Percentiles rank a stretch among this genome's conserved stretches.
Conservation (phyloP, 208 protist species). For the Naegleria gruberi region DNA sequence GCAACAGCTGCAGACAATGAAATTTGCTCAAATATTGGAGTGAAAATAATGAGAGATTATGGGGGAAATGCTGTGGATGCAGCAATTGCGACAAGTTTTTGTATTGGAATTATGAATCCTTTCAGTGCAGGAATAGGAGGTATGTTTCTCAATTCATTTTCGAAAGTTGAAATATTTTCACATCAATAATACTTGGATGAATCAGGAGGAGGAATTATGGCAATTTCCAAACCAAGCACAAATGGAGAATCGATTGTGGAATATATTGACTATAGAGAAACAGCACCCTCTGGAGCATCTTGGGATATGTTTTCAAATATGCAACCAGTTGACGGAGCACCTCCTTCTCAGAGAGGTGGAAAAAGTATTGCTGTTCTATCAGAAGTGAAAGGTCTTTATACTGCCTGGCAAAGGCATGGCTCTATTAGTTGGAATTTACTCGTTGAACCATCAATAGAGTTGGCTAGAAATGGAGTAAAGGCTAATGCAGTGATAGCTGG, state of each 20-base stretch:
- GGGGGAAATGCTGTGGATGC: slow-evolving; percentile 43
- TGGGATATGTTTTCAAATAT: background rate
- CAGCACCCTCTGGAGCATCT: background rate
- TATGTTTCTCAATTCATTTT: slow-evolving; percentile 29
- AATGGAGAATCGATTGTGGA: background rate
- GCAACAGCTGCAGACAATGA: background rate
- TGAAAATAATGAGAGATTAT: background rate
- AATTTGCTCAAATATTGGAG: background rate
- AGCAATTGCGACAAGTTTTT: slow-evolving; percentile 34
- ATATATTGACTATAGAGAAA: slow-evolving; percentile 11
- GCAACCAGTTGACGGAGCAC: background rate
- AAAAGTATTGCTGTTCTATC: background rate
- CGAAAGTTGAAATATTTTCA: background rate
- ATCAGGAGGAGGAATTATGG: background rate
- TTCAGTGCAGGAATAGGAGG: slow-evolving; percentile 41
- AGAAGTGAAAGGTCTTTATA: slow-evolving; percentile 1
- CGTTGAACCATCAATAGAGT: background rate
- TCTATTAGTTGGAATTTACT: background rate
- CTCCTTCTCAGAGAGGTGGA: background rate
- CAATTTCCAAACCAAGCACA: background rate
- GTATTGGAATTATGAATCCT: slow-evolving; percentile 37
- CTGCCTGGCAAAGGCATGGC: background rate
- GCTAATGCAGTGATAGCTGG: background rate
- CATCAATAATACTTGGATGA: background rate
- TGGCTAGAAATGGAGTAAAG: background rate